Evolutionary conservation across 305 asterid species (phyloP), one percentile per base, ranked within the genome.

Genomic region (Fraxinus xanthoxyloides): DNA sequence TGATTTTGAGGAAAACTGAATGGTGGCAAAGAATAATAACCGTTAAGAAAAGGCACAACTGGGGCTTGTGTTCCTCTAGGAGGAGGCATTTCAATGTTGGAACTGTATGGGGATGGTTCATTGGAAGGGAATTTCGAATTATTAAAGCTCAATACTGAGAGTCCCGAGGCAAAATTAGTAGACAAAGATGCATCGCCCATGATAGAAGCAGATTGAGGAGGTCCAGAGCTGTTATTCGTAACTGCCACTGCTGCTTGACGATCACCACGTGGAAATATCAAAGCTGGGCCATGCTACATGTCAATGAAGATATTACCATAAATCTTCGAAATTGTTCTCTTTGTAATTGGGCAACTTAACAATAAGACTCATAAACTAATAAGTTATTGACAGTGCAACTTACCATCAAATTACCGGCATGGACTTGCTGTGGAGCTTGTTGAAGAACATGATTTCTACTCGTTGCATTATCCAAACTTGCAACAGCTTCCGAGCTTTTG

Each of bases 341-440:
- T 21, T 31, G 40, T 38, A 82, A 63, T 79, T 77, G 9, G 69
- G 82, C 72, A 51, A 46, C 30, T 26, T 67, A 36, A 80, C 23
- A 56, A 7, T 7, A 63, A 23, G 72, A 63, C 24, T 24, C 34
- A 63, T 24, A 24, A 24, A 63, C 72, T 24, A 24, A 63, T 24
- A 24, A 35, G 65, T 70, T 32, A 48, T 84, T 43, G 17, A 34
- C 9, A 0, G 26, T 34, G 79, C 34, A 83, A 76, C 85, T 81
- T 85, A 92, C 96, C 90, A 81, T 79, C 72, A 85, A 77, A 82
- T 83, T 87, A 79, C 85, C 75, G 73, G 89, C 81, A 78, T 88
- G 65, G 80, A 87, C 84, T 65, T 80, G 90, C 84, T 80, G 85
- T 43, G 82, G 19, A 79, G 87, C 77, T 80, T 89, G 95, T 84